Percentiles rank a stretch among this genome's conserved stretches.
Evolutionary conservation across 2,329 filamentous ascomycete genomes (phyloP).

Genomic region (Ceratocystis lukuohia): DNA sequence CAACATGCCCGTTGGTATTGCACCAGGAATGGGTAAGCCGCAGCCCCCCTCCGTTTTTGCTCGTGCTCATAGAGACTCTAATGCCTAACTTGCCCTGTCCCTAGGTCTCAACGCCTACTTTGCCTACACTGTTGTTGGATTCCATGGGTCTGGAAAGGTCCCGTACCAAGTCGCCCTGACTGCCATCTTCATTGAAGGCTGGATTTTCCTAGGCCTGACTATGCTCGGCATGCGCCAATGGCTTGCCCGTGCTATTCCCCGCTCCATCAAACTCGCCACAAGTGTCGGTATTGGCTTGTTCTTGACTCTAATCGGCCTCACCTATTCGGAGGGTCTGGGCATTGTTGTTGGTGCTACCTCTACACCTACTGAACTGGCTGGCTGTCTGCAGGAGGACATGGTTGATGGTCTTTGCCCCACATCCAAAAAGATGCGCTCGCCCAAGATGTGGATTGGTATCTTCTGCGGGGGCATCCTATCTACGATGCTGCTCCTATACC

Average conservation of each 20-base stretch:
- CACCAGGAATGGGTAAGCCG: constrained; percentile 32
- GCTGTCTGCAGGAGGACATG: constrained; percentile 38
- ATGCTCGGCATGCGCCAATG: constrained; percentile 73
- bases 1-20: constrained; percentile 43
- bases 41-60: neutral
- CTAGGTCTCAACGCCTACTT: constrained; percentile 69
- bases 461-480: constrained; percentile 76
- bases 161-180: constrained; percentile 66
- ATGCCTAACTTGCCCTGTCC: constrained; percentile 14
- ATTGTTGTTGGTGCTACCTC: constrained; percentile 53
- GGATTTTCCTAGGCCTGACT: constrained; percentile 69
- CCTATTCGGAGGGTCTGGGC: constrained; percentile 72
- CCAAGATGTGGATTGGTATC: constrained; percentile 77
- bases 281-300: constrained; percentile 79
- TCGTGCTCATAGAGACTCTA: no score
- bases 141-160: constrained; percentile 58
- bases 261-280: constrained; percentile 75
- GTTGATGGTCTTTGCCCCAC: constrained; percentile 42
- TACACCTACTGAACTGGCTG: constrained; percentile 63
- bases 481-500: constrained; percentile 68
- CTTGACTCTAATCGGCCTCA: constrained; percentile 60
- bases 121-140: constrained; percentile 61
- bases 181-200: constrained; percentile 78
- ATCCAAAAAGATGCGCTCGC: constrained; percentile 62
- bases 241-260: constrained; percentile 71